Evolutionary conservation across 2,329 filamentous ascomycete species (phyloP), one percentile per base, ranked within the genome.

Genomic region (Trichoderma sp.): DNA sequence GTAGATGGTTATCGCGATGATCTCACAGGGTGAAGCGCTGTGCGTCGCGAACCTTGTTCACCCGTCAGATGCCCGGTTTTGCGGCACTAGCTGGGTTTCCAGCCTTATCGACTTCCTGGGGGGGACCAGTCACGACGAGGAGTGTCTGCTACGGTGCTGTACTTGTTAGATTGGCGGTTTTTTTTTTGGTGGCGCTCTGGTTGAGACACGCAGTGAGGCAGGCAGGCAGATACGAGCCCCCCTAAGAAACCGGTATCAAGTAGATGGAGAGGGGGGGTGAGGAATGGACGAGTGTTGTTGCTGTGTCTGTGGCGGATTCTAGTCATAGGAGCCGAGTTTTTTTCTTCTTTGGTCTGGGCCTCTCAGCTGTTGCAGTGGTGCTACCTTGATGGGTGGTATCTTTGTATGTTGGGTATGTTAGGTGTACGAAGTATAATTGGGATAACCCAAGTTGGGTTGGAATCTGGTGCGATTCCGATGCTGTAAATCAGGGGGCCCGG

Each of bases 401-500:
- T 53, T 27, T n/a, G n/a, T n/a, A n/a, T n/a, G n/a, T n/a, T n/a
- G n/a, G n/a, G n/a, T n/a, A n/a, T n/a, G n/a, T n/a, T n/a, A n/a
- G n/a, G n/a, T n/a, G n/a, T n/a, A n/a, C 6, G n/a, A 22, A 13
- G 27, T 42, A 42, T 42, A 42, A n/a, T 27, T 32, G 50, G 27
- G 27, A 29, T n/a, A 9, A n/a, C 12, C 13, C 5, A 10, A 15
- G 13, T n/a, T 42, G 52, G n/a, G 17, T n/a, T 64, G 29, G 27
- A 34, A 57, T 64, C 52, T 57, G 61, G 61, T 57, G 52, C 10
- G 37, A 64, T 52, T 56, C 37, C 9, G 61, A 15, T 64, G 50
- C n/a, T 35, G 50, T 27, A 35, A 57, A 56, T 64, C 61, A 64
- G 52, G 61, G 61, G 61, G 61, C 25, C 57, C 52, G 52, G 48